phyloP scores from a whole-genome alignment of 305 asterid species.

The Fraxinus dipetala region DNA sequence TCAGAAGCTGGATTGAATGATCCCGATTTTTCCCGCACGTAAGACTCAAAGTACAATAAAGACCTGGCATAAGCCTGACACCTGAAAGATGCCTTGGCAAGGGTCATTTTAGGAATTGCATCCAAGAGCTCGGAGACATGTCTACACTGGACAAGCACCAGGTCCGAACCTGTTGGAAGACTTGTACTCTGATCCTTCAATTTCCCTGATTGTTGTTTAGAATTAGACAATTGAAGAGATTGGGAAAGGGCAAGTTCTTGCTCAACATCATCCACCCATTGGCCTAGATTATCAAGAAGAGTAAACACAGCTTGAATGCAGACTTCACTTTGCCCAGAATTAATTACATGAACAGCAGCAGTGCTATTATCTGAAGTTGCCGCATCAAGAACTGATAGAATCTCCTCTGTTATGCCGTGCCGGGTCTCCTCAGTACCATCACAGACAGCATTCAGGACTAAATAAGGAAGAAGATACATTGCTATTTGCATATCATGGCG shows the following conservation, averaged over 20 bases:
- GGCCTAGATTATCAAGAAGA: constrained; percentile 97
- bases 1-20: constrained; percentile 93
- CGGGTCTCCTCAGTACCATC: constrained; percentile 94
- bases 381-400: constrained; percentile 78
- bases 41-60: constrained; percentile 82
- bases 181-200: constrained; percentile 50
- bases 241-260: constrained; percentile 86
- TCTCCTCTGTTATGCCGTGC: constrained; percentile 73
- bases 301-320: constrained; percentile 96
- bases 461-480: constrained; percentile 91
- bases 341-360: constrained; percentile 50
- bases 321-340: constrained; percentile 83
- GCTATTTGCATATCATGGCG: constrained; percentile 96
- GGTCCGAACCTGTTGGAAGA: constrained; percentile 46
- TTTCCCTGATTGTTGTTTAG: constrained; percentile 56
- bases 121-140: constrained; percentile 77
- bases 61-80: constrained; percentile 98
- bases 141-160: constrained; percentile 68
- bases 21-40: constrained; percentile 80
- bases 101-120: constrained; percentile 89
- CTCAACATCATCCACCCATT: constrained; percentile 95
- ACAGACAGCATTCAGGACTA: constrained; percentile 84
- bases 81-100: constrained; percentile 90
- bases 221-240: constrained; percentile 58
- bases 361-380: constrained; percentile 66